Evolutionary conservation across 2,329 filamentous ascomycete genomes (phyloP), one percentile per base, ranked within the genome.

Genomic region (Colletotrichum camelliae): DNA sequence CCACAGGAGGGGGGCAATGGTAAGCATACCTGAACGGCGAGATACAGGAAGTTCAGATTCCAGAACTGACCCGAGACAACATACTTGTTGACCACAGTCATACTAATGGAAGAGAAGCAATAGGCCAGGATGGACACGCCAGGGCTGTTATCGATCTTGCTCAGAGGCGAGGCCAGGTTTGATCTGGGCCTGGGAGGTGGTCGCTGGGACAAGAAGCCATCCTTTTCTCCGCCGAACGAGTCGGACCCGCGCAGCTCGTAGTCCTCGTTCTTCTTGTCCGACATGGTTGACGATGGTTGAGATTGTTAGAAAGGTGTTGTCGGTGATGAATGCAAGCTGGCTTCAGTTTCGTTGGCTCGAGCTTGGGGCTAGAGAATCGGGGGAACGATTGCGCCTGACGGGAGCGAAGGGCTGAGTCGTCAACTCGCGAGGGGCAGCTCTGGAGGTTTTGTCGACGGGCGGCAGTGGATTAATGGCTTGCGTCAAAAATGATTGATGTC

Each of bases 21-120:
- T 15, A 16, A 35, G 82, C 91, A 82, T 91, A 98, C 96, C 93
- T 98, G 97, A 77, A 98, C 91, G 77, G 92, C 94, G 76, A 99
- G 91, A 81, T 98, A 94, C 87, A 99, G 95, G 86, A 98, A 98
- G 87, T 98, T 98, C 81, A 99, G 87, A 87, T 99, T 99, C 91
- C 97, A 99, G 79, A 94, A 91, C 67, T 91, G 90, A 76, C 97
- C 97, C 9, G 95, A 98, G 62, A 99, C 92, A 77, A 98, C 96
- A 85, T 97, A 99, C 90, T 99, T 99, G 88, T 99, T 99, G 85
- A 97, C 97, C n/a, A 98, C 95, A 9, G 97, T 99, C 97, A 99
- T 99, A 85, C 96, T 91, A 83, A 99, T 99, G n/a, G 96, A 98
- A 69, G 96, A 95, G 81, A 94, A 89, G 86, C 97, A 99, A 89